Evolutionary conservation across 768 basidiomycete genomes (phyloP), one percentile per base, ranked within the genome.

Genomic region (Tylopilus balloui): DNA sequence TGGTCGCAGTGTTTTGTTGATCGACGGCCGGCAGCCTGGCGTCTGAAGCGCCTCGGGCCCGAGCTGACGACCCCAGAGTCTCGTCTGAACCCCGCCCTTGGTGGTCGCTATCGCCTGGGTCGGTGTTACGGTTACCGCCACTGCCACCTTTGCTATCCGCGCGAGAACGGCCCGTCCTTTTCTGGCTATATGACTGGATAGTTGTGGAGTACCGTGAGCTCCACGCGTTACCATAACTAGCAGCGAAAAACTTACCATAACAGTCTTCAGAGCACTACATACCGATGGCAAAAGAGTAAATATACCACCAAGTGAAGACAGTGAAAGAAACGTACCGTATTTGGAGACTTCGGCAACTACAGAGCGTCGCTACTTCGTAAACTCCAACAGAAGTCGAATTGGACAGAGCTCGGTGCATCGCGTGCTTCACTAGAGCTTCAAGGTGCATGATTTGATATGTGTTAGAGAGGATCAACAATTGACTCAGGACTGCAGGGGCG

Each of bases 351-450:
- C 90, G 80, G 64, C 87, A 89, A 55, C 83, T 88, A 62, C 91
- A 92, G 4, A 97, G 71, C 3, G 94, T 95, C 9, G 94, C 91
- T 10, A 96, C 92, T 65, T 96, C 93, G 64, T 97, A 97, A 37
- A 97, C 87, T 23, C 88, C 89, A 17, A 94, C 89, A 23, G 88
- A 90, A 12, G 86, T 90, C 24, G 82, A 79, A 60, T 90, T 89
- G 27, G 85, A 87, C 25, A 97, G 69, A 14, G 86, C 80, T 19
- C 85, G 82, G 62, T 98, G 95, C 84, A 98, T 90, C 5, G 92
- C 90, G 66, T 98, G 94, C 57, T 88, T 88, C n/a, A 91, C 90
- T 19, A 94, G 73, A 6, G 72, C 73, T 55, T 84, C 80, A 17
- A 99, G 72, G 62, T 94, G 83, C 3, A 75, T 64, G 45, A 96